A percentile compares a stretch with the other conserved stretches of the same genome.
Evolutionary conservation across 345 rosid genomes (phyloP).

Genomic region (Crucihimalaya himalaica): DNA sequence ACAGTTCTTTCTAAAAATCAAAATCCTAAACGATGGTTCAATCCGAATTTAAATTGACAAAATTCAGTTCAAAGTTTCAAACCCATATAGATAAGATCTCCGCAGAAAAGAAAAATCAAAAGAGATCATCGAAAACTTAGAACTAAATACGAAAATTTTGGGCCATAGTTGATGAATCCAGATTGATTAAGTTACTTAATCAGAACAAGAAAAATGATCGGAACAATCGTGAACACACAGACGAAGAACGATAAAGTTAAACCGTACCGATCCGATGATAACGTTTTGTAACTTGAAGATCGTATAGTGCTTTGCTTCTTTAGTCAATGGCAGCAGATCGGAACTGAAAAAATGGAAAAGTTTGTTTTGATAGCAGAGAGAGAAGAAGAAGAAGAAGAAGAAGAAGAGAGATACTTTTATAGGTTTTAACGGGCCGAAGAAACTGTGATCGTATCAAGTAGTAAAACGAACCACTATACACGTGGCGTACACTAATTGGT

Average conservation of each 20-base stretch:
- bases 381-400: background rate
- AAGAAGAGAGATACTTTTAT: constrained; percentile 1
- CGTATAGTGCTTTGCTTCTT: background rate
- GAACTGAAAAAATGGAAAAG: constrained; percentile 12
- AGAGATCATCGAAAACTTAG: background rate
- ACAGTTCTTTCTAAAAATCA: background rate
- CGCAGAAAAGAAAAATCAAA: background rate
- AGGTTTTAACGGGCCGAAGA: constrained; percentile 15
- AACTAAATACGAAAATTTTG: background rate
- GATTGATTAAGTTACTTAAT: background rate
- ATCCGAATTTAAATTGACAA: background rate
- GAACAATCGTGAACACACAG: background rate
- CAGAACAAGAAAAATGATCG: constrained; percentile 2
- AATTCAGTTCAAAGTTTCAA: background rate
- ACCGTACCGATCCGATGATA: background rate
- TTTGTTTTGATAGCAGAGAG: constrained; percentile 6
- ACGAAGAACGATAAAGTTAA: background rate
- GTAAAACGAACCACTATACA: too few relatives aligned
- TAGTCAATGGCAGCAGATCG: constrained; percentile 32
- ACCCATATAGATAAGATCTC: constrained; percentile 1
- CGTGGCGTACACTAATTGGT: background rate
- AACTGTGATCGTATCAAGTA: background rate
- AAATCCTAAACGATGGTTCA: background rate
- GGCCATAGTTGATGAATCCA: background rate
- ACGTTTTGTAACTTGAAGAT: constrained; percentile 3